These are phyloP conservation scores for Pichia thaimueangensis DNA, from an alignment of 805 yeast species.

Conservation along the genomic window DNA sequence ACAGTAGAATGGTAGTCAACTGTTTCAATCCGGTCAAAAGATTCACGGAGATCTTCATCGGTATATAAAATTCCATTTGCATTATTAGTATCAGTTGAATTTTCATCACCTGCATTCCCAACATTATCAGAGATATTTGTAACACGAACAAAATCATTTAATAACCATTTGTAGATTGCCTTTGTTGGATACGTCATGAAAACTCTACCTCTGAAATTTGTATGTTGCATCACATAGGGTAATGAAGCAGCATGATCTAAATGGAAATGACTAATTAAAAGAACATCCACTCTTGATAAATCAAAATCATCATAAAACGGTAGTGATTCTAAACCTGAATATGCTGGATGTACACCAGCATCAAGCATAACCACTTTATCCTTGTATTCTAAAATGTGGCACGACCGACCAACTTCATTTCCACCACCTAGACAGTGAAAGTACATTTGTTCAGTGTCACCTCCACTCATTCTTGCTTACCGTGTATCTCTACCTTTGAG, in stretches of 20 bases:
- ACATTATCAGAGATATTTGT: slow-evolving; percentile 51
- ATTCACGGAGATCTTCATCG: slow-evolving; percentile 81
- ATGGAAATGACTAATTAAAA: slow-evolving; percentile 91
- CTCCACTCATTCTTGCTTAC: slow-evolving; percentile 7
- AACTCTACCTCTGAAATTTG: slow-evolving; percentile 89
- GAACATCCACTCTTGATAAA: slow-evolving; percentile 74
- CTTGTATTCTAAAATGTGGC: slow-evolving; percentile 86
- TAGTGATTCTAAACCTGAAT: slow-evolving; percentile 78
- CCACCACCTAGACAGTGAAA: slow-evolving; percentile 97
- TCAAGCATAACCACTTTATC: slow-evolving; percentile 96
- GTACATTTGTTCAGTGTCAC: slow-evolving; percentile 37
- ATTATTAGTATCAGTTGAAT: too few species aligned
- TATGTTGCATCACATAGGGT: slow-evolving; percentile 97
- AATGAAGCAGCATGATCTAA: slow-evolving; percentile 96
- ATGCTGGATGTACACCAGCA: slow-evolving; percentile 98
- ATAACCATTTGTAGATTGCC: slow-evolving; percentile 93
- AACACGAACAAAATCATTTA: slow-evolving; percentile 90
- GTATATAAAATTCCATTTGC: slow-evolving; percentile 53
- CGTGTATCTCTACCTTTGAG: not conserved
- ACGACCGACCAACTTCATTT: slow-evolving; percentile 94
- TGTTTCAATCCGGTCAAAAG: slow-evolving; percentile 88
- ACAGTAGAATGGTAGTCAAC: slow-evolving; percentile 93
- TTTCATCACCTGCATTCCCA: slow-evolving; percentile 39
- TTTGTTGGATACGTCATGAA: slow-evolving; percentile 99
- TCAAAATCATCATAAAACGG: slow-evolving; percentile 97